Evolutionary conservation across 2,329 filamentous ascomycete genomes (phyloP).

Genomic region (Aspergillus bombycis): DNA sequence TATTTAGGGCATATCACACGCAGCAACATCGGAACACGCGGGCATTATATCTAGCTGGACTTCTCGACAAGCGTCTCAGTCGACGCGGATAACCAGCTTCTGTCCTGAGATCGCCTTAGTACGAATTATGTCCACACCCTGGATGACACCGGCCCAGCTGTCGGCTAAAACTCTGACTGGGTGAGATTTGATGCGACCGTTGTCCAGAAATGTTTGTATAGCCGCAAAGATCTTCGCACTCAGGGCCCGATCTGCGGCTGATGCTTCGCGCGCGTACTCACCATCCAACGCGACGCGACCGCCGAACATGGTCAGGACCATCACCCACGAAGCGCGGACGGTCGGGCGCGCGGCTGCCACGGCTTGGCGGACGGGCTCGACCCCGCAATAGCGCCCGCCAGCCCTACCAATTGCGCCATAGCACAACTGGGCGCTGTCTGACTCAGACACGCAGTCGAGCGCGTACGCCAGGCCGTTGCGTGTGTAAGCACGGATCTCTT

Average conservation of each 20-base stretch:
- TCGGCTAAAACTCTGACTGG: constrained; percentile 5
- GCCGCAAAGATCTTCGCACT: constrained; percentile 7
- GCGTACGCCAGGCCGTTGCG: constrained; percentile 41
- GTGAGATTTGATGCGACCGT: constrained; percentile 7
- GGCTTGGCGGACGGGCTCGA: background rate
- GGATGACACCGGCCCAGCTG: constrained; percentile 6
- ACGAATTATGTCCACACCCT: constrained; percentile 6
- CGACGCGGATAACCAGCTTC: constrained; percentile 6
- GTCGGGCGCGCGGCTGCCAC: background rate
- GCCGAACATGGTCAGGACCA: constrained; percentile 7
- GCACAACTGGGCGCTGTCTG: constrained; percentile 40
- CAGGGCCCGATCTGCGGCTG: constrained; percentile 5
- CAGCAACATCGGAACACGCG: constrained; percentile 6
- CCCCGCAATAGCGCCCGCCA: constrained; percentile 5
- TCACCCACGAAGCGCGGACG: constrained; percentile 7
- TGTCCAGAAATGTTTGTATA: constrained; percentile 5
- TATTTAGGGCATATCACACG: constrained; percentile 8
- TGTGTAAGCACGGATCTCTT: constrained; percentile 45
- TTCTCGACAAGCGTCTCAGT: constrained; percentile 8
- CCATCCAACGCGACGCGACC: constrained; percentile 7
- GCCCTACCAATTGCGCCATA: constrained; percentile 30
- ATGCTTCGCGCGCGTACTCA: constrained; percentile 5
- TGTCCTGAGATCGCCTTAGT: constrained; percentile 7
- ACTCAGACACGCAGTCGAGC: constrained; percentile 49
- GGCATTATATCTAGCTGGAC: constrained; percentile 7